Percentiles rank a stretch among this genome's conserved stretches.
Conservation (phyloP, 2,329 filamentous ascomycete genomes). For the Colletotrichum musae region DNA sequence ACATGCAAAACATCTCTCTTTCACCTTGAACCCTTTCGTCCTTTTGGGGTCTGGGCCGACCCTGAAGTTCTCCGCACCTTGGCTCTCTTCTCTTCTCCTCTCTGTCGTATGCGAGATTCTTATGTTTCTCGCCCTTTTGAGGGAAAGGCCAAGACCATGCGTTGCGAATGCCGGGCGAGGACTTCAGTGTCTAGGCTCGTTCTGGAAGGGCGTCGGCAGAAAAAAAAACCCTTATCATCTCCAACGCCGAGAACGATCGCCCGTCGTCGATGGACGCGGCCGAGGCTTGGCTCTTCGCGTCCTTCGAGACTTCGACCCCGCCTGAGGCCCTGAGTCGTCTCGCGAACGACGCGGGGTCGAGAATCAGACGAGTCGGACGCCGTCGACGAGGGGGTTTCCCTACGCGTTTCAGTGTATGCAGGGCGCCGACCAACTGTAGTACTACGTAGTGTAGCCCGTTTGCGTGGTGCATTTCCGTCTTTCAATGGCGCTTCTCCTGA, state of each 20-base stretch:
- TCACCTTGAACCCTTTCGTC: neutral
- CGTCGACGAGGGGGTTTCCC: conserved; percentile 22
- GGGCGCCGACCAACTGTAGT: conserved; percentile 20
- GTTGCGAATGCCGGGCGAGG: conserved; percentile 25
- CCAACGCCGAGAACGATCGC: conserved; percentile 24
- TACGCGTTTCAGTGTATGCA: conserved; percentile 39
- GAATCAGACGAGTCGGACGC: conserved; percentile 11
- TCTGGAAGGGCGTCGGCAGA: conserved; percentile 3
- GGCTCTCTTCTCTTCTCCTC: conserved; percentile 2
- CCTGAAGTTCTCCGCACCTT: conserved; percentile 12
- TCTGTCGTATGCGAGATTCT: neutral
- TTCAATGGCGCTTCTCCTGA: neutral
- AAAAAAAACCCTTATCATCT: conserved; percentile 10
- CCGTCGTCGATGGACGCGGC: conserved; percentile 12
- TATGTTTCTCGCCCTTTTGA: neutral
- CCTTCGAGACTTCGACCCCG: conserved; percentile 14
- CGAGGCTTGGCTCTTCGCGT: conserved; percentile 24
- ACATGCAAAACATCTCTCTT: neutral
- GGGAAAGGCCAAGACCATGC: conserved; percentile 22
- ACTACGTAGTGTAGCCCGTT: neutral
- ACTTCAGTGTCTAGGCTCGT: conserved; percentile 17
- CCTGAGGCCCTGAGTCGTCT: conserved; percentile 16
- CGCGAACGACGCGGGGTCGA: conserved; percentile 24
- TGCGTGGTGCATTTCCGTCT: neutral
- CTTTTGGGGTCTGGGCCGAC: conserved; percentile 9